Base-by-base conservation (phyloP, 805 yeast species). In the Saccharomycopsis olivae region DNA sequence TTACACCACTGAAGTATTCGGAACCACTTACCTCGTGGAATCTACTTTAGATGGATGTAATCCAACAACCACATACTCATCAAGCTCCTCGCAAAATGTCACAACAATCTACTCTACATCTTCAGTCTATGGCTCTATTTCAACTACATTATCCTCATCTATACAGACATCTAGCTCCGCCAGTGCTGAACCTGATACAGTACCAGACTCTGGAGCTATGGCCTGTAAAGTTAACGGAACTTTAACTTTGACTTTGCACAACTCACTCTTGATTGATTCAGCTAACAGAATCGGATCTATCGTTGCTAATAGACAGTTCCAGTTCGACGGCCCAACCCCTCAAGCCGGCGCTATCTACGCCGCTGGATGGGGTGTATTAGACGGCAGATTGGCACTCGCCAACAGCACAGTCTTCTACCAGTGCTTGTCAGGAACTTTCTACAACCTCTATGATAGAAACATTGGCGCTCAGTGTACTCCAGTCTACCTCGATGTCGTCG, bases 261-360 rank as follows among this genome's bases (percentile, higher is more conserved):
- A 49, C 17, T 55, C 69, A 27, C 49, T 67, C 18, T 61, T 73
- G 48, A 61, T 53, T 8, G 79, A 73, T 50, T 49, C 66, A 10
- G 44, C 59, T 39, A 69, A 70, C 21, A 68, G 79, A 62, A 57
- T 73, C 48, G 78, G 78, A 36, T 66, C 77, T 29, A 69, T 73
- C 59, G 79, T 73, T 41, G 71, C 78, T 34, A 73, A 72, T 65
- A 61, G 71, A 56, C 79, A 73, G 59, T 73, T 73, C 61, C 79
- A 73, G 56, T 73, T 73, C 49, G 79, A 73, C 55, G 78, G 78
- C 40, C 76, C 78, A 23, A 70, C 74, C 51, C 78, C 78, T 33
- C 79, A 73, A 60, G 73, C 71, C 11, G 73, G 72, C 44, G 59
- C 73, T 11, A 59, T 67, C 35, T 64, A 62, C 44, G 72, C 74